Base-by-base conservation (phyloP, 2,329 filamentous ascomycete genomes). In the Xylaria sp. region DNA sequence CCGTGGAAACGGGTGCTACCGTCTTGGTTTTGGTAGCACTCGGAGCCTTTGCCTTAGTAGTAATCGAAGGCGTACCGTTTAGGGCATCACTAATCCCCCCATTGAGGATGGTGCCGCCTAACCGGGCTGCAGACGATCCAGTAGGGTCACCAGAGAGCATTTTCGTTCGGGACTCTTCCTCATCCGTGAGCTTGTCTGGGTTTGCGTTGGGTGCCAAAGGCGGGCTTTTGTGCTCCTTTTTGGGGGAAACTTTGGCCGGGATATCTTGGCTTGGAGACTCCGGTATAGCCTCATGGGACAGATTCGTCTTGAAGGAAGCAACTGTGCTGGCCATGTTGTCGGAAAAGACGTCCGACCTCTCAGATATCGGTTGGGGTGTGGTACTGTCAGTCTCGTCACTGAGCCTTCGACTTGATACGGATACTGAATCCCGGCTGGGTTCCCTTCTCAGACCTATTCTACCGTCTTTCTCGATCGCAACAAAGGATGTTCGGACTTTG, bases 401-500 rank as follows among this genome's bases (percentile, higher is more conserved):
- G 24, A 75, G 69, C 61, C 79, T 81, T 36, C 80, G 76, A 19
- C 77, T 78, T 4, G 78, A 76, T 7, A 78, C 79, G 5, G 79
- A 76, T 48, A 75, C 76, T 0, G 83, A 84, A 30, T 85, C 83
- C 48, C 78, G 76, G 70, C 83, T 85, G 27, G 76, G 77, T 50
- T 84, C 80, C 67, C 82, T 78, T 74, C 81, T 83, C 34, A 89
- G 78, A 54, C 87, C 87, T 72, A 89, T 81, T 53, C 85, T 82
- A 62, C 87, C 87, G 79, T 88, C 86, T 70, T 88, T 88, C 76
- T 93, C 91, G 54, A 94, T 86, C 19, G 91, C 88, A 61, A 94
- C 86, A 77, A 94, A 94, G 77, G 84, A 92, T 45, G 91, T 92
- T 72, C 91, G 87, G 51, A 94, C 89, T 80, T 91, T 93, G 70